A percentile compares a stretch with the other conserved stretches of the same genome.
Evolutionary conservation across 331 rosid species (phyloP).

Genomic region (Quercus phellos): DNA sequence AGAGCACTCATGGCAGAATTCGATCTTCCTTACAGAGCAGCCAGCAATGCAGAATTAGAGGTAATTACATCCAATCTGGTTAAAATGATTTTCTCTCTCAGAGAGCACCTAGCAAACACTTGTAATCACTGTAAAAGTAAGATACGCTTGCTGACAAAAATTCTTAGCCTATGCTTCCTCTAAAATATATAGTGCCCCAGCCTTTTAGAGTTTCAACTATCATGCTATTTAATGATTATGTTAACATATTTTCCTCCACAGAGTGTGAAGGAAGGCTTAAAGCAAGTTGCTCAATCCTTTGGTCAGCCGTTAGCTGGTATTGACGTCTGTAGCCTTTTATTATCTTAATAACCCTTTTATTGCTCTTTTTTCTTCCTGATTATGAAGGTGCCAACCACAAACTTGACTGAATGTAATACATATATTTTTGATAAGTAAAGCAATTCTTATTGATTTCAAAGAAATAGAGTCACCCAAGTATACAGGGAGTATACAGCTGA

Average conservation of each 20-base stretch:
- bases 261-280: slow-evolving; percentile 65
- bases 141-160: neutral
- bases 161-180: neutral
- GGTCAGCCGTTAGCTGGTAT: slow-evolving; percentile 52
- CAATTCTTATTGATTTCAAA: no score
- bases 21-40: slow-evolving; percentile 64
- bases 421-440: no score
- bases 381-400: neutral
- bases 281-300: slow-evolving; percentile 65
- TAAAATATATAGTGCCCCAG: neutral
- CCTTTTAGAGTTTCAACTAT: neutral
- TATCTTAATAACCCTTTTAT: slow-evolving; percentile 1
- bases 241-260: slow-evolving; percentile 25
- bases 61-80: slow-evolving; percentile 38
- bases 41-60: slow-evolving; percentile 63
- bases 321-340: slow-evolving; percentile 9
- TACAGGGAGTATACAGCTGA: no score
- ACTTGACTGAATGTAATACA: neutral
- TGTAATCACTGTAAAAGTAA: neutral
- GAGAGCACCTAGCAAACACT: neutral
- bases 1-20: slow-evolving; percentile 62
- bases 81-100: slow-evolving; percentile 6
- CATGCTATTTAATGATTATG: neutral
- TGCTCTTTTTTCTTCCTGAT: slow-evolving; percentile 8
- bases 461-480: no score